Base-by-base conservation (phyloP, 305 asterid genomes). In the Solanum hybrid region DNA sequence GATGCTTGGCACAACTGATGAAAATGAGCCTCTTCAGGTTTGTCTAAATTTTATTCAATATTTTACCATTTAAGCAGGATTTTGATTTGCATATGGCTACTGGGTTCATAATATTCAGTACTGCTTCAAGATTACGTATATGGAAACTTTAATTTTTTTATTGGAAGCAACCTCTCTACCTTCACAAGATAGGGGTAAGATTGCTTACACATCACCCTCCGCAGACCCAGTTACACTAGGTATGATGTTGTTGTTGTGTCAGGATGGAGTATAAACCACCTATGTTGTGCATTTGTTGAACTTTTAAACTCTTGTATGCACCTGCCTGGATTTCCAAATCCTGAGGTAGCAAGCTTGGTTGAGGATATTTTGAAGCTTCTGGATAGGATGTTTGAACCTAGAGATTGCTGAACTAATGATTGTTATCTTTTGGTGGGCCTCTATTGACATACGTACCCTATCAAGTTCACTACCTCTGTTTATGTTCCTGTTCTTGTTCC, bases 21-120 rank as follows among this genome's bases (percentile, higher is more conserved):
- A 92, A 89, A 92, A 92, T 69, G 94, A 93, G 86, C 94, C 94
- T n/a, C 94, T 93, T 87, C 94, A 93, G 94, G 94, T 93, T 79
- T 78, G 86, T 85, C n/a, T 16, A 35, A 31, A 73, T 66, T 56
- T 81, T 27, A 17, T 80, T 81, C n/a, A 9, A 66, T 69, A 22
- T 40, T 81, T 77, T 20, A 34, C 38, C 42, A 20, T 77, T 84
- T 66, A 22, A 82, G 24, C 22, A 82, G 16, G 75, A 27, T 60
- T 6, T 51, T 88, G 27, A 72, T 87, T 75, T 73, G 27, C 85
- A 12, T 36, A 79, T 86, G 86, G 86, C 66, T 81, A 26, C 66
- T 40, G 14, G 88, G 9, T 86, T 86, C 66, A 86, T 24, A 86
- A 35, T 86, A 8, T 9, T 84, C 87, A 27, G 87, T 64, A 16